phyloP scores from a whole-genome alignment of 495 filamentous ascomycete species.

The Annulohypoxylon bovei region DNA sequence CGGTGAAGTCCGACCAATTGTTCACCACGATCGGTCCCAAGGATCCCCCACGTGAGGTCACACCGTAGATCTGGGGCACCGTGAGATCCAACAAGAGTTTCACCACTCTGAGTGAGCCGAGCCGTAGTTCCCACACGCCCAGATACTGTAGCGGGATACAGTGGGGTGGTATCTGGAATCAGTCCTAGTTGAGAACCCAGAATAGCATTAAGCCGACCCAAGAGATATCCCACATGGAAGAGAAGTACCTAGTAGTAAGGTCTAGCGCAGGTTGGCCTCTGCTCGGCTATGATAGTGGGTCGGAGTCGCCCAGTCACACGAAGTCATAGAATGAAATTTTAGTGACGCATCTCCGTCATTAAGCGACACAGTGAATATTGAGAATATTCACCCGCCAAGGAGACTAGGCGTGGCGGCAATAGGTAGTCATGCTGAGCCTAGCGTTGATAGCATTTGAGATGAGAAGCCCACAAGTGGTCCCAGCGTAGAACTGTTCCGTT shows the following conservation, averaged over 20 bases:
- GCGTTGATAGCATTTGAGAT: background rate
- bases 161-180: background rate
- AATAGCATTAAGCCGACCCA: background rate
- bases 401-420: background rate
- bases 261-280: background rate
- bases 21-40: background rate
- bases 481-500: background rate
- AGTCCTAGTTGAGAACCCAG: background rate
- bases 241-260: background rate
- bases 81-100: background rate
- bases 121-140: background rate
- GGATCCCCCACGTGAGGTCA: background rate
- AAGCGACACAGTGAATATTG: slow-evolving; percentile 2
- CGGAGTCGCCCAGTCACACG: background rate
- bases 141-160: background rate
- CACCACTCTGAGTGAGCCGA: too few relatives aligned
- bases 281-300: background rate
- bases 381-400: background rate
- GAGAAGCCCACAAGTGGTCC: background rate
- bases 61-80: background rate
- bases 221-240: background rate
- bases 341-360: background rate
- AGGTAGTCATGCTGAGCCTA: background rate
- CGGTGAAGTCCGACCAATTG: background rate
- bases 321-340: background rate